Evolutionary conservation across 176 grass and related monocot genomes (phyloP).

Genomic region (barley (Hordeum vulgare)): MorexV3_pseudomolecules_assembly NC_058520.1:592803150-592803649

Average conservation of each 20-base stretch:
- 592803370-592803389: neutral
- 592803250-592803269: conserved; percentile 86
- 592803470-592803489: conserved; percentile 90
- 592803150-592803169: conserved; percentile 86
- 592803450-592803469: conserved; percentile 90
- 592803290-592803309: conserved; percentile 97
- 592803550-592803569: neutral
- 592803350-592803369: neutral
- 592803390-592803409: neutral
- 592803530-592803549: conserved; percentile 49
- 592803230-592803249: conserved; percentile 89
- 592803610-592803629: neutral
- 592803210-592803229: conserved; percentile 77
- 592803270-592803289: conserved; percentile 91
- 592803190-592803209: conserved; percentile 97
- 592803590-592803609: neutral
- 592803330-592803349: conserved; percentile 29
- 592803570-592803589: neutral
- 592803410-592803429: neutral
- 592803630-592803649: conserved; percentile 58
- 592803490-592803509: conserved; percentile 72
- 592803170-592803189: conserved; percentile 86
- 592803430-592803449: conserved; percentile 20
- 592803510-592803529: conserved; percentile 72
- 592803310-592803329: conserved; percentile 97